Base-by-base conservation (phyloP, 768 basidiomycete species). In the Serendipita sp. region DNA sequence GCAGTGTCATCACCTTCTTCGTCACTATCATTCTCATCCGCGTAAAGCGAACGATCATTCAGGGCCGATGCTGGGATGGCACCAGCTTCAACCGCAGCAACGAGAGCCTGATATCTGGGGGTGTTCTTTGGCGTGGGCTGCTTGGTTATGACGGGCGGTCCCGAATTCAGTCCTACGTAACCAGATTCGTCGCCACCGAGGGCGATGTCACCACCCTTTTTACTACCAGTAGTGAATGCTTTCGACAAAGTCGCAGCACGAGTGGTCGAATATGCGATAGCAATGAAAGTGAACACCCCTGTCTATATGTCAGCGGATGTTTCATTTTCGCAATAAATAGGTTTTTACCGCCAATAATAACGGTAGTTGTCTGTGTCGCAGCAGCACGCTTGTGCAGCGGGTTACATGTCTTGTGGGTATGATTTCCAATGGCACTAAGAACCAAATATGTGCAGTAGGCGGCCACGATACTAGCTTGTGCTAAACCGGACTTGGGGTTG, bases 381-480 rank as follows among this genome's bases (percentile, higher is more conserved):
- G 76, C 74, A 7, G 79, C 82, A 3, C 74, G 73, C 64, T 82
- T 80, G 53, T 83, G 84, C 9, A 97, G 78, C 0, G 96, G 96
- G 72, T 98, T 98, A 77, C 96, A 99, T 22, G 78, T 75, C 17
- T 70, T 68, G 68, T 94, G 87, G 5, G 83, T 82, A 73, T 95
- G 90, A 70, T 98, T 98, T 65, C 85, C 88, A 63, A 99, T 84
- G 2, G 96, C 96, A 17, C 90, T 93, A 31, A 90, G 87, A 67
- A 90, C 82, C 64, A 99, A 85, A 72, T 99, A 99, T 2, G 93
- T 92, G 75, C 90, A 96, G 72, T 99, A 99, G 1, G 85, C 90
- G 2, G 90, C 89, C n/a, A 99, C 95, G 88, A 98, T 94, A 50
- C 88, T 85, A 4, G 91, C 85, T 70, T 98, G 96, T 0, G 92